A percentile compares a stretch with the other conserved stretches of the same genome.
Conservation (phyloP, 2,329 filamentous ascomycete species). For the Plenodomus tracheiphilus region DNA sequence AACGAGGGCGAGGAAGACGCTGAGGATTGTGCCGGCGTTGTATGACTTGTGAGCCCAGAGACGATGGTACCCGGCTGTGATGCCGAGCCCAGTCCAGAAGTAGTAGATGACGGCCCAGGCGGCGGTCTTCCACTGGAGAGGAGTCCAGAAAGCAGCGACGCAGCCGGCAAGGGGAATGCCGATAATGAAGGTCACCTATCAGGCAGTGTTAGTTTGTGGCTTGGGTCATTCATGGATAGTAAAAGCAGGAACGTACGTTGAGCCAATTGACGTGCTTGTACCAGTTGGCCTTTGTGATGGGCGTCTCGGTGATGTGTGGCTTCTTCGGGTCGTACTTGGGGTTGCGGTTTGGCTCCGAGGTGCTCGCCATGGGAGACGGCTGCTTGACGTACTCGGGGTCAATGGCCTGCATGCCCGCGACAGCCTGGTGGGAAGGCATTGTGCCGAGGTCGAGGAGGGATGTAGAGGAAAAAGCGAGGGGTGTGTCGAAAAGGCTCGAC, state of each 20-base stretch:
- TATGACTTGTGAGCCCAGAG: conserved; percentile 67
- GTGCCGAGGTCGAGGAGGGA: conserved; percentile 9
- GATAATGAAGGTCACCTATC: conserved; percentile 80
- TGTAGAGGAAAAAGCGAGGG: conserved; percentile 17
- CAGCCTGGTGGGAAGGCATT: conserved; percentile 59
- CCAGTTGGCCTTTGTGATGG: conserved; percentile 83
- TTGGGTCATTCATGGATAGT: no score
- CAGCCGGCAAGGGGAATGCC: conserved; percentile 75
- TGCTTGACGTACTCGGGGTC: conserved; percentile 54
- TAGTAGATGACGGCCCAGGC: conserved; percentile 79
- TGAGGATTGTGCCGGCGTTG: conserved; percentile 49
- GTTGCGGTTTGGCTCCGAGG: conserved; percentile 56
- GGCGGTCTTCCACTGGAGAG: conserved; percentile 71
- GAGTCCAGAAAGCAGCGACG: conserved; percentile 78
- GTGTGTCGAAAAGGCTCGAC: conserved; percentile 4
- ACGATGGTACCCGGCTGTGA: conserved; percentile 65
- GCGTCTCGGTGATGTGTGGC: conserved; percentile 81
- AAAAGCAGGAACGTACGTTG: conserved; percentile 60
- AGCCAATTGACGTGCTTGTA: conserved; percentile 95
- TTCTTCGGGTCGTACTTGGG: conserved; percentile 66
- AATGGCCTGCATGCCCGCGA: conserved; percentile 52
- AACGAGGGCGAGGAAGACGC: conserved; percentile 54
- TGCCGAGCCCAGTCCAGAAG: conserved; percentile 78
- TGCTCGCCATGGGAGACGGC: conserved; percentile 52
- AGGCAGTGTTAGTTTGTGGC: conserved; percentile 13